Evolutionary conservation across 2,329 filamentous ascomycete genomes (phyloP).

Genomic region (Curvularia sp.): DNA sequence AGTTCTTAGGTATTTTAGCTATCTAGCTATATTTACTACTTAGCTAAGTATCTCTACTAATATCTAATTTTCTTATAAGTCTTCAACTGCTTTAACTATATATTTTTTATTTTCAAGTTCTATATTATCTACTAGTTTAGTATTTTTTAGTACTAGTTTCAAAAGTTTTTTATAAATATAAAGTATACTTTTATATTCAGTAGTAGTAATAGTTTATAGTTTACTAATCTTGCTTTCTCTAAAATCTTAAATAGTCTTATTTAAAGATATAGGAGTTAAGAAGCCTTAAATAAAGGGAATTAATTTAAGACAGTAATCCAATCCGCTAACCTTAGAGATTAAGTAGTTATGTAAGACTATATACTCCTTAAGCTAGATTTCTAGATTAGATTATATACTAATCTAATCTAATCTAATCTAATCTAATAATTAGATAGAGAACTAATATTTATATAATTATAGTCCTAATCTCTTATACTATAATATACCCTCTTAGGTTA

Average conservation of each 20-base stretch:
- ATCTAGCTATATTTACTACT: not conserved
- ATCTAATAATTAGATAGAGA: too few species aligned
- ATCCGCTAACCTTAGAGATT: too few species aligned
- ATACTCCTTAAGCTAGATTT: too few species aligned
- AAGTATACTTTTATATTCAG: not conserved
- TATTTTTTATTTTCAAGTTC: not conserved
- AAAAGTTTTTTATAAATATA: slow-evolving; percentile 1
- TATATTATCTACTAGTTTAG: not conserved
- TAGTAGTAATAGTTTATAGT: slow-evolving; percentile 2
- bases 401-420: too few species aligned
- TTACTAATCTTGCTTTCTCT: not conserved
- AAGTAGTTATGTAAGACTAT: too few species aligned
- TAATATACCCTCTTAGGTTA: too few species aligned
- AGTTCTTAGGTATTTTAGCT: not conserved
- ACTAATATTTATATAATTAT: too few species aligned
- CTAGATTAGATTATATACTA: too few species aligned
- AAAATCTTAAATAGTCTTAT: not conserved
- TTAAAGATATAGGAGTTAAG: too few species aligned
- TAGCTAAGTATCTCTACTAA: not conserved
- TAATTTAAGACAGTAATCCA: too few species aligned
- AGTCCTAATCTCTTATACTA: too few species aligned
- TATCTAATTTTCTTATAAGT: not conserved
- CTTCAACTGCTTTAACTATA: not conserved
- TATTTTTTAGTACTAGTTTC: not conserved
- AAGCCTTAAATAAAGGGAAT: too few species aligned